Evolutionary conservation across 441 rosid genomes (phyloP), one percentile per base, ranked within the genome.

Genomic region (Kokia cookei): DNA sequence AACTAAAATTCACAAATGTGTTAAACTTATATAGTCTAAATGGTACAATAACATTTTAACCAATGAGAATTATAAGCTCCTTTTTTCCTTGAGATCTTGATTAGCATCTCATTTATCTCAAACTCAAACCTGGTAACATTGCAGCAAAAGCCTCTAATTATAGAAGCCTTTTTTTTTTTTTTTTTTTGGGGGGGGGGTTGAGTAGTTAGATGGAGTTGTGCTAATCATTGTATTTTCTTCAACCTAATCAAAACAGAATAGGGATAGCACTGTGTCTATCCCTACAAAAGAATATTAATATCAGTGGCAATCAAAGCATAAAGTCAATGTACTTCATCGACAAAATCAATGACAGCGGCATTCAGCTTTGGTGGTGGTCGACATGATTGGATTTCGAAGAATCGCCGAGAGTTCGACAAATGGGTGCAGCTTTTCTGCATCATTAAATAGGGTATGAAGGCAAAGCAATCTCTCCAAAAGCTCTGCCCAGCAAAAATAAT

Each of bases 251-350:
- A 32, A 32, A 32, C 37, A 32, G 37, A 32, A 32, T 32, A 32
- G 37, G 37, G 37, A 32, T 32, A 4, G 37, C 37, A 32, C 37
- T 32, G 6, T 32, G 37, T 32, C 37, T 32, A 32, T 32, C 37
- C 37, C 73, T 72, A 75, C 75, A 82, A 82, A 78, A 32, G 81
- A 85, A 83, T 83, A 76, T 76, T n/a, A 35, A 72, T 4, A 82
- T 82, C 71, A 80, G 82, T 48, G 70, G 73, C 78, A 3, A 43
- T 43, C 13, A 12, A 43, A 43, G 14, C 48, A 43, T 8, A 43
- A 43, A 32, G 48, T 43, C 48, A 57, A 53, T 53, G 51, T 79
- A 47, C 76, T 69, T 65, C 70, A 57, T 51, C 29, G 55, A 53
- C 67, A 32, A 32, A 32, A 32, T 32, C 37, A 32, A 32, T 6